Evolutionary conservation across 2,329 filamentous ascomycete genomes (phyloP).

Genomic region (Talaromyces amestolkiae): DNA sequence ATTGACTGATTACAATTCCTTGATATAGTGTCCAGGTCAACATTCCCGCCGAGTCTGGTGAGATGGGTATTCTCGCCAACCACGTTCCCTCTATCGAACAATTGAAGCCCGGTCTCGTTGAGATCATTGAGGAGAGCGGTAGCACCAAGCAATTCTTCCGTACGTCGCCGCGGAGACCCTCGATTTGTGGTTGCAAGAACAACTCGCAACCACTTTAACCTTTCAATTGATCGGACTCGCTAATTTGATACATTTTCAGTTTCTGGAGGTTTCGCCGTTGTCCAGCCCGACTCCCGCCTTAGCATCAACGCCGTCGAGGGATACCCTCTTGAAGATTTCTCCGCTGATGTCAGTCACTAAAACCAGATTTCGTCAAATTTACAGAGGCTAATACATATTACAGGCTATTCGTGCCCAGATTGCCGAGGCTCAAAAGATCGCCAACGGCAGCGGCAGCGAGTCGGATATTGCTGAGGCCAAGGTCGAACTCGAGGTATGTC

Average conservation of each 20-base stretch:
- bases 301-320: constrained; percentile 99
- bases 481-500: constrained; percentile 90
- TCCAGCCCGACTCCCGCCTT: constrained; percentile 89
- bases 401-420: constrained; percentile 83
- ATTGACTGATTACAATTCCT: constrained; percentile 53
- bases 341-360: constrained; percentile 61
- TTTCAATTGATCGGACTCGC: constrained; percentile 1
- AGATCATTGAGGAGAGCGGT: constrained; percentile 91
- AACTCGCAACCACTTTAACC: not conserved
- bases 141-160: constrained; percentile 95
- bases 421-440: constrained; percentile 92
- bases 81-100: constrained; percentile 99
- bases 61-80: constrained; percentile 99
- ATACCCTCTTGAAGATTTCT: constrained; percentile 93
- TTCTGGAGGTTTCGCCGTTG: constrained; percentile 92
- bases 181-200: constrained; percentile 2
- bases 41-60: constrained; percentile 94
- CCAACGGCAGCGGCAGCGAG: constrained; percentile 84
- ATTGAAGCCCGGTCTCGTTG: constrained; percentile 92
- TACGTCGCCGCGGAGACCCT: constrained; percentile 54
- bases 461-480: constrained; percentile 98
- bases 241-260: constrained; percentile 55
- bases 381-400: constrained; percentile 9
- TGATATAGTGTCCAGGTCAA: constrained; percentile 85
- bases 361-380: not conserved